Percentiles rank a stretch among this genome's conserved stretches.
phyloP scores from a whole-genome alignment of 2,329 filamentous ascomycete genomes.

The Claviceps fusiformis region DNA sequence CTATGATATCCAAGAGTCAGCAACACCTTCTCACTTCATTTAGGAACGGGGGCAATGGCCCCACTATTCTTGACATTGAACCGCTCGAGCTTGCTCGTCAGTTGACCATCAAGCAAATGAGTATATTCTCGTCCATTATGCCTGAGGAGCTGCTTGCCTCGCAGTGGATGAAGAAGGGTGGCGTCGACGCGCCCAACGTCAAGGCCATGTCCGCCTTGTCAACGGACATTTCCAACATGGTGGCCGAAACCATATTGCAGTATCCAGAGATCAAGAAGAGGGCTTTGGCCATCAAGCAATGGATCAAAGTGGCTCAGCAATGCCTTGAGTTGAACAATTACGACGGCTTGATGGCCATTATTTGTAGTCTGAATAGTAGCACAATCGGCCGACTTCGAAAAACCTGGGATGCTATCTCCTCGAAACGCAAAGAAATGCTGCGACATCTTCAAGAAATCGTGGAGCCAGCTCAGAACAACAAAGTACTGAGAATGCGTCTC shows the following conservation, averaged over 20 bases:
- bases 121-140: conserved; percentile 79
- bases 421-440: conserved; percentile 68
- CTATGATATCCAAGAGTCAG: conserved; percentile 64
- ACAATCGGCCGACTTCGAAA: conserved; percentile 77
- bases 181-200: conserved; percentile 71
- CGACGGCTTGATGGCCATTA: conserved; percentile 91
- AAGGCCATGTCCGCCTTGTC: conserved; percentile 88
- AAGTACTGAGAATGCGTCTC: conserved; percentile 67
- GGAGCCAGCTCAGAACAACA: conserved; percentile 83
- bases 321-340: conserved; percentile 90
- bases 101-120: conserved; percentile 82
- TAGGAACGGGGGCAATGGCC: conserved; percentile 55
- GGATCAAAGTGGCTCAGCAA: conserved; percentile 86
- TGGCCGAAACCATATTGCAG: conserved; percentile 82
- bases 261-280: conserved; percentile 87
- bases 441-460: conserved; percentile 72
- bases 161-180: conserved; percentile 86
- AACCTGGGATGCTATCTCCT: conserved; percentile 82
- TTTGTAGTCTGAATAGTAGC: conserved; percentile 84
- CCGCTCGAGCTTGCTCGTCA: conserved; percentile 83
- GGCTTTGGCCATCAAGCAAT: conserved; percentile 84
- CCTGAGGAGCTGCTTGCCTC: conserved; percentile 84
- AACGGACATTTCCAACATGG: conserved; percentile 82
- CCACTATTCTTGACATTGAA: conserved; percentile 81
- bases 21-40: conserved; percentile 57